Evolutionary conservation across 225 moss, liverwort and hornwort species (phyloP), one percentile per base, ranked within the genome.

Genomic region (Marchantia paleacea): DNA sequence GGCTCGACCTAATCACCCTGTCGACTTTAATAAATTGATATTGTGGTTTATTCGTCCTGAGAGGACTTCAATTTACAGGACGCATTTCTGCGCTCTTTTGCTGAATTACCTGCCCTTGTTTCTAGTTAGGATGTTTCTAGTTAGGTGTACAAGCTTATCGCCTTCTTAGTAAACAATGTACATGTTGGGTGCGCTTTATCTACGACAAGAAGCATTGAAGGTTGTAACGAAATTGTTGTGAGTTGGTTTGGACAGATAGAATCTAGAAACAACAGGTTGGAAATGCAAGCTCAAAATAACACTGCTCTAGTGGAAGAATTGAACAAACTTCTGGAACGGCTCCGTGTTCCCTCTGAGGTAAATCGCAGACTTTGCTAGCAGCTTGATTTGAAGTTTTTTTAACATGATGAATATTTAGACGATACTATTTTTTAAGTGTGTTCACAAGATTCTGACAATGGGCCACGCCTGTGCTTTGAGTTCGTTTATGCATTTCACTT

Each of bases 241-340:
- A 47, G 7, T 60, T 30, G 58, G 20, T 22, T 65, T 80, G 85
- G 87, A 60, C 95, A 99, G 99, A 99, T 99, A 88, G 99, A 99
- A 83, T 93, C 94, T 72, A 92, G 99, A 84, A 99, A 99, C 86
- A 99, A 99, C 83, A 90, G 92, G 85, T 79, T 99, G 88, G 99
- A 99, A 90, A 91, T 91, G 86, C 99, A 99, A 91, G 94, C 92
- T 22, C 94, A 94, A 83, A 99, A 99, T 76, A 99, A 99, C 84
- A 89, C 89, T 70, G 90, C 93, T 39, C 87, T 99, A 71, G 90
- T 88, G 61, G 91, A 92, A 69, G 99, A 99, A 87, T 78, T 99
- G 80, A 92, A 89, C 74, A 91, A 91, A 69, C 89, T 99, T 81
- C 86, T 99, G 79, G 95, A 92, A 83, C 90, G 91, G 78, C 87